Evolutionary conservation across 192 early-diverging fungal species (phyloP), one percentile per base, ranked within the genome.

Genomic region (Chytriomyces confervae): DNA sequence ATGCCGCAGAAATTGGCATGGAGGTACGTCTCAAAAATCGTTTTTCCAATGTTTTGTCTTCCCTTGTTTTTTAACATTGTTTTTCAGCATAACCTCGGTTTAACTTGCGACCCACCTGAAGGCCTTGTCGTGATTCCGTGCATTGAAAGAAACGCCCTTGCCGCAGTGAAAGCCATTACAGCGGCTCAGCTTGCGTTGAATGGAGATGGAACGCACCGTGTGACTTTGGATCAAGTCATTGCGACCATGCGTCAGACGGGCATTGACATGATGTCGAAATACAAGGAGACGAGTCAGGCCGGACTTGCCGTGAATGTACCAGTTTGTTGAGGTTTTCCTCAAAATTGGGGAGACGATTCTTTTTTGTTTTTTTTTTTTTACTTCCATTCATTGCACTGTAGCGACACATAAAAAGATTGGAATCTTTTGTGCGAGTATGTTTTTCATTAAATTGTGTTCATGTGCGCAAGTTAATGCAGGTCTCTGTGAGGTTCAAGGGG

Each of bases 1-100:
- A 98, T 74, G 95, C 95, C 0, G 97, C 97, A 57, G 97, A 98
- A 80, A 98, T 98, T 79, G 95, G 94, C 24, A 98, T 98, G 95
- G 89, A 88, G 3, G 47, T 70, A 27, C 3, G 16, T 13, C 16
- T 16, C 50, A 60, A 18, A 50, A 18, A 2, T 36, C 36, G 36
- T 36, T 36, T 36, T 36, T 36, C 36, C 36, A 36, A 36, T 1
- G 0, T 0, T 27, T 27, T 36, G 36, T 36, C 36, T 36, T 4
- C 4, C 1, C 36, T 3, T 36, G 36, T 27, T 36, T 36, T 36
- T 36, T 36, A 36, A 36, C 36, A 2, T 36, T 48, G 13, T 24
- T 20, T 81, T 74, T 27, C 50, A 66, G 66, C 84, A 86, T 66
- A 85, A 87, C 66, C 75, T 83, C 18, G 84, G 83, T 11, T 66